Conservation (phyloP, 108 stramenopile genomes). For the Epithemia pelagica region DNA sequence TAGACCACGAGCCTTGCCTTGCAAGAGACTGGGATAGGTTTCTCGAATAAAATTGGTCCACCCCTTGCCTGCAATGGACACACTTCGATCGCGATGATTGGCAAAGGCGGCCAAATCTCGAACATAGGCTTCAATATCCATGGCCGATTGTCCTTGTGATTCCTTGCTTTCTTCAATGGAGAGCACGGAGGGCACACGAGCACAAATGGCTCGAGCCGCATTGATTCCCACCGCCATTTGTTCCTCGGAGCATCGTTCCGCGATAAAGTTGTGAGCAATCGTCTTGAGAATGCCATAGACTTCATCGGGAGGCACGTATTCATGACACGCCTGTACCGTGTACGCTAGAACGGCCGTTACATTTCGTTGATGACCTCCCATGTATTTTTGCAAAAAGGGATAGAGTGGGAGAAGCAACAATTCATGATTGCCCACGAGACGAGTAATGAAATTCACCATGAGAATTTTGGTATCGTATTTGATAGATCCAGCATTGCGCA, state of each 20-base stretch:
- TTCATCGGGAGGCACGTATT: slow-evolving; percentile 94
- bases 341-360: slow-evolving; percentile 95
- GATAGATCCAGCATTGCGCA: slow-evolving; percentile 40
- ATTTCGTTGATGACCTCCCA: slow-evolving; percentile 88
- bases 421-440: slow-evolving; percentile 91
- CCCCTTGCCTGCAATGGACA: slow-evolving; percentile 86
- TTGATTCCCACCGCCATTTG: slow-evolving; percentile 98
- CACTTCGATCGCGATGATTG: slow-evolving; percentile 88
- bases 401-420: slow-evolving; percentile 87
- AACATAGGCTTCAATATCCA: slow-evolving; percentile 90
- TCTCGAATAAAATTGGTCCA: slow-evolving; percentile 94
- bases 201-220: slow-evolving; percentile 83
- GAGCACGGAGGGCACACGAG: slow-evolving; percentile 81
- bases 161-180: slow-evolving; percentile 58
- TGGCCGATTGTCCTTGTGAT: slow-evolving; percentile 23
- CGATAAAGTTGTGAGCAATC: slow-evolving; percentile 91
- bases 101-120: slow-evolving; percentile 91
- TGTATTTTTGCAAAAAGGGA: slow-evolving; percentile 91
- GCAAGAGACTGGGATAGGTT: slow-evolving; percentile 80
- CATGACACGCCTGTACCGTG: slow-evolving; percentile 94
- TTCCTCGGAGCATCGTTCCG: slow-evolving; percentile 86
- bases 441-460: slow-evolving; percentile 93
- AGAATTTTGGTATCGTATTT: slow-evolving; percentile 90
- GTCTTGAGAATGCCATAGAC: slow-evolving; percentile 78
- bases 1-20: slow-evolving; percentile 88